A percentile compares a stretch with the other conserved stretches of the same genome.
These are phyloP conservation scores for Penicillium sp. DNA, from an alignment of 2,329 filamentous ascomycete species.

Conservation along the genomic window DNA sequence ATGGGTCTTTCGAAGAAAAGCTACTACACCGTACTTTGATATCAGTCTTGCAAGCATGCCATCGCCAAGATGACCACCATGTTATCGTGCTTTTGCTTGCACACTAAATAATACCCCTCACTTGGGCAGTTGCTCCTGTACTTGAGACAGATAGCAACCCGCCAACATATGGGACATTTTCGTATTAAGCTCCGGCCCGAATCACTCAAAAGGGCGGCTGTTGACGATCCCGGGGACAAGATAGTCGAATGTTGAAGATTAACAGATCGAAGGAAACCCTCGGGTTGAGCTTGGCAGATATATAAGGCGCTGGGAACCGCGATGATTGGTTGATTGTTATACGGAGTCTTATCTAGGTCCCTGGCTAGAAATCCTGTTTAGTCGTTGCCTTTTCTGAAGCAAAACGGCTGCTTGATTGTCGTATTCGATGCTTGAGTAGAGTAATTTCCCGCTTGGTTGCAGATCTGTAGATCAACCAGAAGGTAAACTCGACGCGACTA, in stretches of 20 bases:
- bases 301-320: too few relatives aligned
- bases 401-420: not conserved
- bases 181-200: not conserved
- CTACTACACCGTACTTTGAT: not conserved
- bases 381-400: too few relatives aligned
- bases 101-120: not conserved
- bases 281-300: too few relatives aligned
- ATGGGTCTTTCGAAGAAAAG: not conserved
- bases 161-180: not conserved
- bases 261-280: not conserved
- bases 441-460: not conserved
- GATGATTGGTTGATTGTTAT: too few relatives aligned
- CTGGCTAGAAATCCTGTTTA: not conserved
- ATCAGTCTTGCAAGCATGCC: not conserved
- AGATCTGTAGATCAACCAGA: not conserved
- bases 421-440: not conserved
- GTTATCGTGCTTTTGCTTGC: not conserved
- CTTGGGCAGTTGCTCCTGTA: not conserved
- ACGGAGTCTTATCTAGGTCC: not conserved
- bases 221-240: not conserved
- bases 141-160: not conserved
- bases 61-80: not conserved
- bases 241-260: not conserved
- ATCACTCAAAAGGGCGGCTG: too few relatives aligned
- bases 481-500: not conserved